phyloP scores from a whole-genome alignment of 805 yeast genomes.

The Candida nemodendra region DNA sequence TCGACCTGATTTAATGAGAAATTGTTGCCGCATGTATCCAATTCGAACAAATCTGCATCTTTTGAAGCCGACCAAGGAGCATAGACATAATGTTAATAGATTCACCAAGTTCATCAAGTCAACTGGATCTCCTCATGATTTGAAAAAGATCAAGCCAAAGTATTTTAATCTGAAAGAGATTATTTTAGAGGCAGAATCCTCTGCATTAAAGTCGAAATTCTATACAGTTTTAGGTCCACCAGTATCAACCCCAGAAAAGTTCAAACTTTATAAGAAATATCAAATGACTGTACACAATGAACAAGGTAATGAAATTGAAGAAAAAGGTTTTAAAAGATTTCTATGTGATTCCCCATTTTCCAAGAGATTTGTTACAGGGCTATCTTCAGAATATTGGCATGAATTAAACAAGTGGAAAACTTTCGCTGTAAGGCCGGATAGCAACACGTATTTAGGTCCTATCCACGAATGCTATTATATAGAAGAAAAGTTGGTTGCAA shows the following conservation, averaged over 20 bases:
- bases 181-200: slow-evolving; percentile 17
- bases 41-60: slow-evolving; percentile 56
- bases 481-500: slow-evolving; percentile 62
- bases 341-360: slow-evolving; percentile 68
- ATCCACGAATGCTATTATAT: slow-evolving; percentile 77
- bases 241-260: slow-evolving; percentile 56
- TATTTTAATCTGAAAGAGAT: slow-evolving; percentile 17
- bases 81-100: slow-evolving; percentile 61
- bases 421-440: slow-evolving; percentile 12
- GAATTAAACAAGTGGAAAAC: slow-evolving; percentile 40
- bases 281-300: slow-evolving; percentile 74
- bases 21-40: slow-evolving; percentile 79
- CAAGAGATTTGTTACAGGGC: slow-evolving; percentile 23
- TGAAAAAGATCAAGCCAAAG: slow-evolving; percentile 4
- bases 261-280: slow-evolving; percentile 59
- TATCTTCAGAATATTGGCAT: slow-evolving; percentile 38
- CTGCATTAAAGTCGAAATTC: slow-evolving; percentile 14
- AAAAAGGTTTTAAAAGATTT: slow-evolving; percentile 56
- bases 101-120: slow-evolving; percentile 46
- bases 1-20: slow-evolving; percentile 62
- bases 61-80: slow-evolving; percentile 60
- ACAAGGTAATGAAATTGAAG: slow-evolving; percentile 41
- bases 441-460: slow-evolving; percentile 47
- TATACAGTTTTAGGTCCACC: slow-evolving; percentile 54
- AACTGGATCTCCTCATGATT: slow-evolving; percentile 9